Evolutionary conservation across 495 filamentous ascomycete genomes (phyloP).

Genomic region (Hypoxylon lenormandii): DNA sequence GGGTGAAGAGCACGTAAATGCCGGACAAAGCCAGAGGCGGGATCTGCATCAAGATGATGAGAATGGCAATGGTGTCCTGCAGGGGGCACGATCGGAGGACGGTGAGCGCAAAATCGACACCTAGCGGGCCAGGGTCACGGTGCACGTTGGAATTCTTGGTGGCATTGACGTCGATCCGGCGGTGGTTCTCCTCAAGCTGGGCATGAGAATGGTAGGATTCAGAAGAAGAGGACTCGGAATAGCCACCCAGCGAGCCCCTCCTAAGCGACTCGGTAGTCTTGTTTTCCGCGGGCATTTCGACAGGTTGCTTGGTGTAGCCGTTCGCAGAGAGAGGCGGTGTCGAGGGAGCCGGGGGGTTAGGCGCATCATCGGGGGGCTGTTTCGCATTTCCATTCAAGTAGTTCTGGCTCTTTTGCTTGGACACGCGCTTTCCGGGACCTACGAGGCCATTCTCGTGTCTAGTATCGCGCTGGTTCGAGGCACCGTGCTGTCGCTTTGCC

Average conservation of each 20-base stretch:
- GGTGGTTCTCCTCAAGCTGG: slow-evolving; percentile 62
- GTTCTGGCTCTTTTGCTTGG: slow-evolving; percentile 71
- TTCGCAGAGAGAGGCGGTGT: slow-evolving; percentile 54
- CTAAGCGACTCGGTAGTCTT: slow-evolving; percentile 56
- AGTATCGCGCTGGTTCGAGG: slow-evolving; percentile 76
- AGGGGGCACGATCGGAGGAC: slow-evolving; percentile 91
- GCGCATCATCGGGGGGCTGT: slow-evolving; percentile 63
- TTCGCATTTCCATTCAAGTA: slow-evolving; percentile 66
- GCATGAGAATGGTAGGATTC: slow-evolving; percentile 57
- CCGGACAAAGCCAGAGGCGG: slow-evolving; percentile 88
- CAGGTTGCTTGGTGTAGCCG: slow-evolving; percentile 52
- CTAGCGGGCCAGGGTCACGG: slow-evolving; percentile 71
- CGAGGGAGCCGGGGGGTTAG: slow-evolving; percentile 55
- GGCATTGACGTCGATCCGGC: slow-evolving; percentile 72
- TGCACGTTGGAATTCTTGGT: slow-evolving; percentile 75
- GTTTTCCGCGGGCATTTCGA: slow-evolving; percentile 58
- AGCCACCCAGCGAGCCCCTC: slow-evolving; percentile 59
- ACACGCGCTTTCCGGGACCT: slow-evolving; percentile 83
- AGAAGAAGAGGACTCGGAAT: slow-evolving; percentile 64
- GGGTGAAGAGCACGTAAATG: slow-evolving; percentile 92
- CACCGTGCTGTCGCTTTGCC: slow-evolving; percentile 74
- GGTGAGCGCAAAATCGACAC: slow-evolving; percentile 74
- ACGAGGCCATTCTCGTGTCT: slow-evolving; percentile 89
- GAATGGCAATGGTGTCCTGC: slow-evolving; percentile 94
- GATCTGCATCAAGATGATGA: slow-evolving; percentile 97